These are phyloP conservation scores for Trifolium subterraneum DNA, from an alignment of 306 rosid species.

Conservation along the genomic window DNA sequence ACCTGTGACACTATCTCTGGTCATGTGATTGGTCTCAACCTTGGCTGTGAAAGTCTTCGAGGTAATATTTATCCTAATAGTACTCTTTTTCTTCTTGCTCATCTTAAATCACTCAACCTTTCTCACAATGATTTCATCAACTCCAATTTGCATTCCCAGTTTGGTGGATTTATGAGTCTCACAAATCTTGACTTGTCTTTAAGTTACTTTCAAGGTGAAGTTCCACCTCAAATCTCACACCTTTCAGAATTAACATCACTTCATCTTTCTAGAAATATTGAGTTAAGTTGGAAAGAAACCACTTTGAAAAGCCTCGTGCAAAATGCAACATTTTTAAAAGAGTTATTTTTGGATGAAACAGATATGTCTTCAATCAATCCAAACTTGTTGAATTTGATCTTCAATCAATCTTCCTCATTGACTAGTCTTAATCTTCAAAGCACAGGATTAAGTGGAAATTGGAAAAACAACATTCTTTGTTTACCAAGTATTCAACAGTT, in stretches of 20 bases:
- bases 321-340: background rate
- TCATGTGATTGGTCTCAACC: slow-evolving; percentile 35
- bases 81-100: slow-evolving; percentile 1
- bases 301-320: background rate
- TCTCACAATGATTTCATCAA: background rate
- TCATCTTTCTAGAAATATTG: background rate
- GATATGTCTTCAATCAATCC: background rate
- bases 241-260: background rate
- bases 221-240: background rate
- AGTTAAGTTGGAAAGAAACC: background rate
- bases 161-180: background rate
- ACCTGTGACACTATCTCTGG: slow-evolving; percentile 11
- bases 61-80: slow-evolving; percentile 15
- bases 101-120: slow-evolving; percentile 30
- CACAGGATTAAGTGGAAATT: background rate
- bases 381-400: background rate
- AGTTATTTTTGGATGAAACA: background rate
- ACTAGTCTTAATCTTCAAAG: background rate
- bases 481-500: slow-evolving; percentile 27
- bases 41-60: background rate
- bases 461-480: background rate
- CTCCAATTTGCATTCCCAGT: slow-evolving; percentile 11
- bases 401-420: slow-evolving; percentile 22
- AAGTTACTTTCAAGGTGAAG: background rate
- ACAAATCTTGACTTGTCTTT: background rate